phyloP scores from a whole-genome alignment of 1,139 yeast species.

The Sugiyamaella paludigena region DNA sequence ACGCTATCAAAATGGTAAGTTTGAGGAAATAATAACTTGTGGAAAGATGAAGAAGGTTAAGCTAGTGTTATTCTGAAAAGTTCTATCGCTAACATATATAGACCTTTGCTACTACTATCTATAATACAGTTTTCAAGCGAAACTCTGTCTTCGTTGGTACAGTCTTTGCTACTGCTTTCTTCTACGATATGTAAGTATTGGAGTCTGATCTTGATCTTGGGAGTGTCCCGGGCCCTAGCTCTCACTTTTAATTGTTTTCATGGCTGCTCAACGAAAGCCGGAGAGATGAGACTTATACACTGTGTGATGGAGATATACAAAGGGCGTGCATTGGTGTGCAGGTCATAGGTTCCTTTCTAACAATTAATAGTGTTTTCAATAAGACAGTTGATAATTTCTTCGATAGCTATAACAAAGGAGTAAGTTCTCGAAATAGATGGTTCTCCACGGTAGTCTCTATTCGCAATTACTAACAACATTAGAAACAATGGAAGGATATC shows the following conservation, averaged over 20 bases:
- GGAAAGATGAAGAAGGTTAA: not conserved
- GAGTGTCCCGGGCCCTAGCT: too few species aligned
- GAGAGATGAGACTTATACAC: too few species aligned
- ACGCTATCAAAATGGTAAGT: not conserved
- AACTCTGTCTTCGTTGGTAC: slow-evolving; percentile 88
- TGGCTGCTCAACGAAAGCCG: slow-evolving; percentile 21
- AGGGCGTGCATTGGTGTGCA: too few species aligned
- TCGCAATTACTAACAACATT: slow-evolving; percentile 14
- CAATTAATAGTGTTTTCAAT: slow-evolving; percentile 56
- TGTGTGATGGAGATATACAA: too few species aligned
- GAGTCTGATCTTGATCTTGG: not conserved
- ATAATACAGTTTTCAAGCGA: slow-evolving; percentile 82
- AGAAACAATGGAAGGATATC: slow-evolving; percentile 94
- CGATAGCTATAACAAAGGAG: slow-evolving; percentile 84
- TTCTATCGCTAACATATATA: slow-evolving; percentile 2
- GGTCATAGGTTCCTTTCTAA: too few species aligned
- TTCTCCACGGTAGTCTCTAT: too few species aligned
- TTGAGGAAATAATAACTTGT: not conserved
- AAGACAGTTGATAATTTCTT: slow-evolving; percentile 74
- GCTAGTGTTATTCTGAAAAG: not conserved
- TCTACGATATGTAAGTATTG: slow-evolving; percentile 64
- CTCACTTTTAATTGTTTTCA: not conserved
- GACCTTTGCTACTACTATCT: slow-evolving; percentile 53
- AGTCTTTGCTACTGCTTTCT: slow-evolving; percentile 81
- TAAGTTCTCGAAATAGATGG: slow-evolving; percentile 25